These are phyloP conservation scores for Tylopilus orsonianus DNA, from an alignment of 1,284 basidiomycete genomes.

Conservation along the genomic window DNA sequence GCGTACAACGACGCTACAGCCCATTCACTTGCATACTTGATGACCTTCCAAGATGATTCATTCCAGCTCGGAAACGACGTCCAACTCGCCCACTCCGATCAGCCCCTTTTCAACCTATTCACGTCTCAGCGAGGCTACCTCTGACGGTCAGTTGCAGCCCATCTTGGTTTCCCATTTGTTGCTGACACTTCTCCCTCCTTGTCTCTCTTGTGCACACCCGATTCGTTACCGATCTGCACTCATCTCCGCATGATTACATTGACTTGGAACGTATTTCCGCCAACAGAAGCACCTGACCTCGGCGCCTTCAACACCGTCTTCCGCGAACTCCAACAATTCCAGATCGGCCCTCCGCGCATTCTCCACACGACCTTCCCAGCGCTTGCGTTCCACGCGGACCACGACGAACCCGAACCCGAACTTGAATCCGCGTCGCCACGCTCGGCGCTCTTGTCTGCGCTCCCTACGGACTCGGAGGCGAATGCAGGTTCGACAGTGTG, in stretches of 20 bases:
- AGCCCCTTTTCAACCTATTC: slow-evolving; percentile 31
- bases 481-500: slow-evolving; percentile 61
- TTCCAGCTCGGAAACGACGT: slow-evolving; percentile 29
- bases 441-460: slow-evolving; percentile 16
- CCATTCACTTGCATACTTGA: slow-evolving; percentile 7
- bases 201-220: background rate
- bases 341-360: slow-evolving; percentile 39
- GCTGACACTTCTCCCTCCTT: slow-evolving; percentile 5
- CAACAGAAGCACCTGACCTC: slow-evolving; percentile 65
- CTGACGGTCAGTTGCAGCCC: slow-evolving; percentile 50
- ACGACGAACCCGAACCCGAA: slow-evolving; percentile 26
- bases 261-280: slow-evolving; percentile 4
- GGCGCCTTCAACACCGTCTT: slow-evolving; percentile 74
- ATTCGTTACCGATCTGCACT: slow-evolving; percentile 10
- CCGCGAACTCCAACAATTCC: slow-evolving; percentile 60
- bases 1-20: background rate
- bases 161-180: background rate
- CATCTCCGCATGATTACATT: slow-evolving; percentile 8
- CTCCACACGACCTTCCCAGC: slow-evolving; percentile 22
- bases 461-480: slow-evolving; percentile 42
- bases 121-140: slow-evolving; percentile 58
- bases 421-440: slow-evolving; percentile 33
- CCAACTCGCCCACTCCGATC: slow-evolving; percentile 21
- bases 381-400: slow-evolving; percentile 10
- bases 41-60: slow-evolving; percentile 16